phyloP scores from a whole-genome alignment of 1,139 yeast species.

The Tardiomyces blankii region DNA sequence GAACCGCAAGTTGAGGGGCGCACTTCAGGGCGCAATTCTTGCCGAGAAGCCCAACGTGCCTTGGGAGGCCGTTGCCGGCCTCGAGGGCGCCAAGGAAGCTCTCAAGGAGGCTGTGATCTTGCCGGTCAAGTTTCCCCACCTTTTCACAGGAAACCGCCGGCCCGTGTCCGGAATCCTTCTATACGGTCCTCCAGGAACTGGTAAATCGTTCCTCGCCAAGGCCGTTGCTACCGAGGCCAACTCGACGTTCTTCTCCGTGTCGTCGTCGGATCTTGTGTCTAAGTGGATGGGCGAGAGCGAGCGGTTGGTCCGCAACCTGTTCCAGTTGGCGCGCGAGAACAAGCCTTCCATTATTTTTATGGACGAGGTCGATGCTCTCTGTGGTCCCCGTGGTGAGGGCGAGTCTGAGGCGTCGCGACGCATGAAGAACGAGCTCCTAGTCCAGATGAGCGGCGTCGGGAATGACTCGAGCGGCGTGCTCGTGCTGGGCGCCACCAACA shows the following conservation, averaged over 20 bases:
- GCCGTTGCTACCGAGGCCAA: conserved; percentile 97
- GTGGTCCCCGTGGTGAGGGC: conserved; percentile 98
- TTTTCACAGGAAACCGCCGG: conserved; percentile 83
- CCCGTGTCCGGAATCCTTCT: conserved; percentile 94
- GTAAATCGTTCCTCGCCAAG: conserved; percentile 94
- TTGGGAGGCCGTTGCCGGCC: conserved; percentile 96
- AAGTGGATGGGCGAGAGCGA: conserved; percentile 87
- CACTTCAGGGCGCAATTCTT: conserved; percentile 84
- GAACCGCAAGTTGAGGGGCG: conserved; percentile 80
- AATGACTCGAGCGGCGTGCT: conserved; percentile 87
- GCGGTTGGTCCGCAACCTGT: conserved; percentile 81
- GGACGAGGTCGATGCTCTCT: conserved; percentile 95
- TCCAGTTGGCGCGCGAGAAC: conserved; percentile 70
- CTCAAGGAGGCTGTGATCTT: conserved; percentile 94
- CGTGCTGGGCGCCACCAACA: conserved; percentile 95
- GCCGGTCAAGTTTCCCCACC: conserved; percentile 88
- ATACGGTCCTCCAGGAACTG: conserved; percentile 98
- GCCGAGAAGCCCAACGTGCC: conserved; percentile 86
- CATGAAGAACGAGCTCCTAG: conserved; percentile 89
- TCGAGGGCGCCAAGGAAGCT: conserved; percentile 80
- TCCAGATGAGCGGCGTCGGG: conserved; percentile 99
- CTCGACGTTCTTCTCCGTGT: conserved; percentile 86
- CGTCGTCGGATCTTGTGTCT: conserved; percentile 86
- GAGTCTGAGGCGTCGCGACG: conserved; percentile 95
- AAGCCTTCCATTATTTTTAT: conserved; percentile 94